Base-by-base conservation (phyloP, 1,284 basidiomycete genomes). In the Papiliotrema fonsecae region DNA sequence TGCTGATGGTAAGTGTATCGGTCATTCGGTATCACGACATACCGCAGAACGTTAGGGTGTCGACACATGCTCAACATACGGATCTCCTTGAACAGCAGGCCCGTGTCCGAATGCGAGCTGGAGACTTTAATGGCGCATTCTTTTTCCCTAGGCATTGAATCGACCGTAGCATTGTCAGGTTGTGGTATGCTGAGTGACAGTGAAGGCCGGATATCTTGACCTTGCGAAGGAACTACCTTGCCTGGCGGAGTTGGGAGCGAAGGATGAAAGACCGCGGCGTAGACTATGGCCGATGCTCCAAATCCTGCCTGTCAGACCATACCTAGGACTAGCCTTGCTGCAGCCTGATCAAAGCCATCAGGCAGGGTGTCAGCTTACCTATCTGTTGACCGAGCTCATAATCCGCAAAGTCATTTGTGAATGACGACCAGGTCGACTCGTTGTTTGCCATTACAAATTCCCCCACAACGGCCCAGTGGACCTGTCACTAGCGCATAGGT, bases 11-110 rank as follows among this genome's bases (percentile, higher is more conserved):
- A 37, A 52, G 42, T 10, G 2, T 24, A 31, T 31, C 10, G 10
- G 30, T n/a, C n/a, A n/a, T n/a, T n/a, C 30, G 30, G 30, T 10
- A 31, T 26, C 9, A 26, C 14, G 19, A 37, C 63, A 40, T 26
- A 67, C 67, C 64, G 57, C 2, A 72, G 55, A 3, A 72, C 64
- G 46, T 72, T 72, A 0, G 60, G 62, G 51, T 72, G 69, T 34
- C 60, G 43, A 46, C 63, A 65, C n/a, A 69, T 51, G 6, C 53
- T 51, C 19, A 70, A 57, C 30, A 72, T 42, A 24, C 60, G 50
- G 4, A 62, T 56, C 45, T 72, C 69, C 24, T 56, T 60, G 44
- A 55, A 57, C 26, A 70, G 46, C 50, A 60, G 62, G 6, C 54
- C 54, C 6, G 64, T 50, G 48, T 69, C 63, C 13, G 60, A 55